Conservation (phyloP, 2,329 filamentous ascomycete genomes). For the Sarocladium kiliense region DNA sequence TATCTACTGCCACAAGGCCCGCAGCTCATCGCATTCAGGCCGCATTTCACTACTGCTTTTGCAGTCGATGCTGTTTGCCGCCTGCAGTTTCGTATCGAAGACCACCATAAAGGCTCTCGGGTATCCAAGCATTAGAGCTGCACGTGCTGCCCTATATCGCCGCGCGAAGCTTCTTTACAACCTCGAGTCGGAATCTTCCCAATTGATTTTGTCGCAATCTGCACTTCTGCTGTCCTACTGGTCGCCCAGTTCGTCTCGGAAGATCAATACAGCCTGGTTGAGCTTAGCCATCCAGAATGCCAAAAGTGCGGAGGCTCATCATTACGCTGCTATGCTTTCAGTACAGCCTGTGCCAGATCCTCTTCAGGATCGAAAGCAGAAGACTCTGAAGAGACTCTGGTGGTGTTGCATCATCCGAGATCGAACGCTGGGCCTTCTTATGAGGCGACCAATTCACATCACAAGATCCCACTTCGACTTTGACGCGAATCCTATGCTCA, state of each 20-base stretch:
- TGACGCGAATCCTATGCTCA: not conserved
- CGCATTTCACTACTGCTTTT: slow-evolving; percentile 39
- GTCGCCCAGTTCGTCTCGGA: slow-evolving; percentile 25
- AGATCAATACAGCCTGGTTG: slow-evolving; percentile 40
- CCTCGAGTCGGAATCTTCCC: slow-evolving; percentile 37
- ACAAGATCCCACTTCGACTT: not conserved
- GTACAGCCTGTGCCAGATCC: slow-evolving; percentile 18
- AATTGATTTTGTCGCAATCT: slow-evolving; percentile 31
- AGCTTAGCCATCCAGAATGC: slow-evolving; percentile 42
- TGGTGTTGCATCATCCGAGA: slow-evolving; percentile 6
- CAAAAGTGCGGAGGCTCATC: slow-evolving; percentile 34
- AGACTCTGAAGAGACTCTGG: not conserved
- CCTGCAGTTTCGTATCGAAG: slow-evolving; percentile 36
- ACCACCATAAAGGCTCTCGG: slow-evolving; percentile 34
- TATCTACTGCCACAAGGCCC: slow-evolving; percentile 2
- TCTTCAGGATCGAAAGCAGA: slow-evolving; percentile 18
- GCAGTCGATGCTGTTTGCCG: slow-evolving; percentile 39
- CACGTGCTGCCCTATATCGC: slow-evolving; percentile 38
- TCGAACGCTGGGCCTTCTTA: not conserved
- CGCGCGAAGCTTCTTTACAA: slow-evolving; percentile 35
- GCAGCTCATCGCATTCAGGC: slow-evolving; percentile 14
- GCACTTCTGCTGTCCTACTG: slow-evolving; percentile 35
- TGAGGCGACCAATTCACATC: not conserved
- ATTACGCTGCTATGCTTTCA: slow-evolving; percentile 25
- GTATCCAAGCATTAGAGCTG: slow-evolving; percentile 34